Base-by-base conservation (phyloP, 768 basidiomycete genomes). In the Boletus rufocinnamomeus region DNA sequence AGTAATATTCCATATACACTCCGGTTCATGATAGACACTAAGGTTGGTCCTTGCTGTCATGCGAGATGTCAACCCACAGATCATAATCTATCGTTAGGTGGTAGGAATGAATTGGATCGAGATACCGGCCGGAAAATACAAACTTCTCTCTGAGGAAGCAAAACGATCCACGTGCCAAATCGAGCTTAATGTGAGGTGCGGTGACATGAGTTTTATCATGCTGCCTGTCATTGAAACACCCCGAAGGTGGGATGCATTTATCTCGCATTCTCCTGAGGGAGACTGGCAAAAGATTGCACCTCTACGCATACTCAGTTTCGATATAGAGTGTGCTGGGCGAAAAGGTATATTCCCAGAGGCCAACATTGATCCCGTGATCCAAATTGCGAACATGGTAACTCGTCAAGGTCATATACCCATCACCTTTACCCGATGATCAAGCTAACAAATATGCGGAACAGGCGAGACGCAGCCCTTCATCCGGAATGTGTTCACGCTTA, bases 61-160 rank as follows among this genome's bases (percentile, higher is more conserved):
- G 14, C 6, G 49, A 8, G 16, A n/a, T 45, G 23, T 28, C 11
- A 4, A 53, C 28, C 52, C 45, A 11, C 4, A 7, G 43, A 44
- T 64, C 35, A 58, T 49, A 3, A 21, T 58, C 52, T 25, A 2
- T 61, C 27, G 1, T 38, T 44, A 95, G 92, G 87, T 99, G 32
- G 88, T 95, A 50, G 97, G 97, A 10, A 98, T 99, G 97, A 98
- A 98, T 70, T 99, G 97, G 96, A 89, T 99, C 52, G 94, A 98
- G 74, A 78, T 97, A 10, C 89, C 89, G 6, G 85, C 89, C 4
- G 91, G 91, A 3, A 85, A 85, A 63, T 99, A 97, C 68, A 77
- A 78, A 14, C 69, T 95, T 21, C 57, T 86, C n/a, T 69, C 81
- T 2, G 78, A 74, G 13, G 77, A 78, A 44, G 76, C 80, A 38